Base-by-base conservation (phyloP, 176 grass and related monocot species). In the Rhipidocladum racemiflorum region DNA sequence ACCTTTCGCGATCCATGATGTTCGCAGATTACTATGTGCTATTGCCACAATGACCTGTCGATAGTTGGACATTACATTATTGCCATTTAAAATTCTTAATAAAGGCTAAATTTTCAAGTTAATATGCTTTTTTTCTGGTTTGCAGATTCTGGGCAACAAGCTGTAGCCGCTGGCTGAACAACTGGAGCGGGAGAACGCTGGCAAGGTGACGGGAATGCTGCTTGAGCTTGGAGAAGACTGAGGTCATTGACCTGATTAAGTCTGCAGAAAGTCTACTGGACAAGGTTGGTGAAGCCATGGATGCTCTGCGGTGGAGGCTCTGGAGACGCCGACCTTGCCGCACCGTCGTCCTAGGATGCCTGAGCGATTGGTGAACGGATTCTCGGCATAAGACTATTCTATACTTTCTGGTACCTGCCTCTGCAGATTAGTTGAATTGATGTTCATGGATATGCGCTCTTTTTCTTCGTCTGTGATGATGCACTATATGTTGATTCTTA, bases 201-300 rank as follows among this genome's bases (percentile, higher is more conserved):
- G 16, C 27, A 88, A 90, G 76, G 81, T 90, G 36, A 93, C 85
- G 2, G 88, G 88, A 11, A 93, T 93, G 91, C 60, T 90, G n/a
- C 74, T 90, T 0, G 91, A 93, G 70, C 87, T 93, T 93, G 85
- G 81, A 79, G 66, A 82, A 87, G 74, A 75, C 53, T 4, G 88
- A 88, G 32, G 78, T 90, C 6, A 49, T 90, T 1, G 43, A 88
- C 28, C 81, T 93, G 21, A 61, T 90, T 6, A 81, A 87, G 61
- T 90, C 81, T 21, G 85, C 77, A 5, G 84, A 84, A 17, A 71
- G 53, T 24, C 76, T 93, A n/a, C 73, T 36, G n/a, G 53, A 20
- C 15, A 90, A 79, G 51, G 85, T 90, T 9, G 11, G 8, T 15
- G 88, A 88, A 36, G 85, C 88, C 44, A 65, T 93, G 72, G 42